Evolutionary conservation across 108 stramenopile species (phyloP).

Genomic region (Nitzschia sp.): DNA sequence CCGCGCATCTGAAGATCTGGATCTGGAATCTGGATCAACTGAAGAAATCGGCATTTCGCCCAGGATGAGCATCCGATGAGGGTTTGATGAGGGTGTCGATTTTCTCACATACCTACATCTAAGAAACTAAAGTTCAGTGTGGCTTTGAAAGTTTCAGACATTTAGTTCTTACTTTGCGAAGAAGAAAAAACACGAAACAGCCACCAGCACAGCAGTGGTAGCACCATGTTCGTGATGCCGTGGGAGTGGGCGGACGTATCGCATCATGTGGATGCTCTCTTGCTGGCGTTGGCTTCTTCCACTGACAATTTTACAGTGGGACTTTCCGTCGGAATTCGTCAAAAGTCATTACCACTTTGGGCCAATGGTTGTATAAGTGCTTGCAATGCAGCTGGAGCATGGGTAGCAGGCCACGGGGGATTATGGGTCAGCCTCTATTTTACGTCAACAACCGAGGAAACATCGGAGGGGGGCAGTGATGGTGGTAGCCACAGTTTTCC

Average conservation of each 20-base stretch:
- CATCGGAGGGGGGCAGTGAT: background rate
- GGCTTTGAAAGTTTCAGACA: too few species aligned
- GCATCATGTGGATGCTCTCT: conserved; percentile 33
- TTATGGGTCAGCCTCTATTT: background rate
- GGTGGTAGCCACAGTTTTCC: conserved; percentile 2
- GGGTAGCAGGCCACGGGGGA: conserved; percentile 28
- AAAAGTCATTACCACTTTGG: conserved; percentile 7
- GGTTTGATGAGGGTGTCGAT: too few species aligned
- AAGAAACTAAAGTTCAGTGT: too few species aligned
- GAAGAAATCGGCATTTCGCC: too few species aligned
- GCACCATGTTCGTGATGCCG: background rate
- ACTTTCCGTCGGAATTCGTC: conserved; percentile 33
- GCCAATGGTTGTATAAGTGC: conserved; percentile 36
- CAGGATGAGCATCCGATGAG: too few species aligned
- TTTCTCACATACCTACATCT: too few species aligned
- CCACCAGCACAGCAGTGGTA: too few species aligned
- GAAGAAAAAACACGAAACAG: too few species aligned
- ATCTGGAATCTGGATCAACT: too few species aligned
- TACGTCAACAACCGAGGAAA: background rate
- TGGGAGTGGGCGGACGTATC: background rate
- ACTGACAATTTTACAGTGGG: conserved; percentile 57
- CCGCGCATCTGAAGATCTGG: too few species aligned
- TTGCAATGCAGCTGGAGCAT: conserved; percentile 45
- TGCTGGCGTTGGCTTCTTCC: conserved; percentile 42
- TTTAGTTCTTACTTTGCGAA: too few species aligned